Base-by-base conservation (phyloP, 495 filamentous ascomycete species). In the Achaetomiella virescens region DNA sequence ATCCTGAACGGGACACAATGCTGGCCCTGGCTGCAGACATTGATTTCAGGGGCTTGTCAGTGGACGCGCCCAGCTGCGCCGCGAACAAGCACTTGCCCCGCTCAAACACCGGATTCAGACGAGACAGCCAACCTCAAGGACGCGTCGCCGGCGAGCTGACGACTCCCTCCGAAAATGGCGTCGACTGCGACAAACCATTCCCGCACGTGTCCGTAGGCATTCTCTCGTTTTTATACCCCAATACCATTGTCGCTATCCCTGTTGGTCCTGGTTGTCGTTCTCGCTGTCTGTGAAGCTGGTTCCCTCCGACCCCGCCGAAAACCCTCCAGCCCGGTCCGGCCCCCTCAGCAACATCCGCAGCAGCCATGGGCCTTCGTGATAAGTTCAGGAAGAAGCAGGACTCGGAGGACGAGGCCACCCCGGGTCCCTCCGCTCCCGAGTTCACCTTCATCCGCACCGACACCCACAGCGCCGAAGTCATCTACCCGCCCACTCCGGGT, bases 361-460 rank as follows among this genome's bases (percentile, higher is more conserved):
- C 25, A 22, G 49, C 31, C 11, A 92, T 92, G 89, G 80, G 86
- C 31, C 69, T 92, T 53, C 81, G 81, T 67, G 83, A 89, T 56
- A 74, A 90, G 31, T 75, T 92, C 51, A 87, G 84, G 71, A 91
- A 86, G 73, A 85, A 85, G 68, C 80, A 88, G 37, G 61, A 56
- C 45, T 36, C 69, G 31, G 81, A 80, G 54, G 70, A 77, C 45
- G 72, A 63, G 40, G 67, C 75, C 36, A 62, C 66, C 55, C 65
- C 68, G 43, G 51, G 60, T 36, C 63, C 61, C 58, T 68, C 68
- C 57, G 63, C 61, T 1, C 88, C 89, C 53, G 82, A 86, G 64
- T 87, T 97, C 73, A 90, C 78, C 55, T 88, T 97, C 76, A 78
- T 95, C 58, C 84, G 91, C 41, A 85, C 86, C 55, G 90, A 92